A percentile compares a stretch with the other conserved stretches of the same genome.
phyloP scores from a whole-genome alignment of 352 stramenopile species.

The Peronospora belbahrii region DNA sequence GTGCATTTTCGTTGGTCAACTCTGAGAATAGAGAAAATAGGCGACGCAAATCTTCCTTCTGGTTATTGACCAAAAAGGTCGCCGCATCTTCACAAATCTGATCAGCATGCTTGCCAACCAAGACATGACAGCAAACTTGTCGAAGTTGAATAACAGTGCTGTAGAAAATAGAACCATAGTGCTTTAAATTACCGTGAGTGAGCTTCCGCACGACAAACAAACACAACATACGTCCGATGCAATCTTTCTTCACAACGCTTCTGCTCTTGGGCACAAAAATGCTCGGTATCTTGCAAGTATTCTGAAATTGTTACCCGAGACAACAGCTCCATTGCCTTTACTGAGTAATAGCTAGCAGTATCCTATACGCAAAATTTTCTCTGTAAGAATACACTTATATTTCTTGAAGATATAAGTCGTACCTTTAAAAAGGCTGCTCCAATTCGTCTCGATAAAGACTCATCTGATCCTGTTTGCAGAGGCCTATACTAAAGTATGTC shows the following conservation, averaged over 20 bases:
- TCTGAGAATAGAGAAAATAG: slow-evolving; percentile 82
- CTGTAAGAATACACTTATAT: background rate
- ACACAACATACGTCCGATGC: slow-evolving; percentile 57
- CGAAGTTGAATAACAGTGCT: slow-evolving; percentile 74
- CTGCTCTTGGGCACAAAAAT: slow-evolving; percentile 72
- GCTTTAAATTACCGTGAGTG: background rate
- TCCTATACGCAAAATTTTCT: slow-evolving; percentile 30
- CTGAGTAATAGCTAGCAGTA: slow-evolving; percentile 56
- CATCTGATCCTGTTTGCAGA: slow-evolving; percentile 74
- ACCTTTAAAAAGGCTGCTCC: slow-evolving; percentile 65
- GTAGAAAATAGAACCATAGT: background rate
- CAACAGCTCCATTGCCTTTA: slow-evolving; percentile 52
- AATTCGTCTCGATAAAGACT: slow-evolving; percentile 75
- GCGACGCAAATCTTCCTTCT: slow-evolving; percentile 67
- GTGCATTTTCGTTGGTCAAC: slow-evolving; percentile 64
- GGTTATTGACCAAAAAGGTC: slow-evolving; percentile 67
- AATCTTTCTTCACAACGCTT: slow-evolving; percentile 64
- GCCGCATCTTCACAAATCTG: slow-evolving; percentile 76
- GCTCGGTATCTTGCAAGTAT: slow-evolving; percentile 64
- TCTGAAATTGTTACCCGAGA: slow-evolving; percentile 62
- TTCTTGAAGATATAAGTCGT: background rate
- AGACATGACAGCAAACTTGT: slow-evolving; percentile 69
- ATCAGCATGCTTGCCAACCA: slow-evolving; percentile 74
- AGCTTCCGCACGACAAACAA: background rate
- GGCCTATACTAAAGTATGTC: slow-evolving; percentile 70